Percentiles rank a stretch among this genome's conserved stretches.
These are phyloP conservation scores for Anisogramma anomala DNA, from an alignment of 2,329 filamentous ascomycete genomes.

Conservation along the genomic window DNA sequence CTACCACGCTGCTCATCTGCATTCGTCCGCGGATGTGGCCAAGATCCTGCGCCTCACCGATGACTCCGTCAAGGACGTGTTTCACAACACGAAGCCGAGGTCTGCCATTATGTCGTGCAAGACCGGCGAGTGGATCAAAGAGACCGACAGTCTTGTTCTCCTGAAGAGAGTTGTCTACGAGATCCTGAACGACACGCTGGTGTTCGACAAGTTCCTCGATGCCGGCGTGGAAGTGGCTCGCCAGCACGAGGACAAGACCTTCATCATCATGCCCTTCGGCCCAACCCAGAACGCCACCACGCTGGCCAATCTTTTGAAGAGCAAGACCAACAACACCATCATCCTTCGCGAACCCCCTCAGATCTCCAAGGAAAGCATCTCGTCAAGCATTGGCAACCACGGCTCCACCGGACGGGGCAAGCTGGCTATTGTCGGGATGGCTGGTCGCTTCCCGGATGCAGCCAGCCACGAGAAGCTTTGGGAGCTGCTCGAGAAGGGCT, in stretches of 20 bases:
- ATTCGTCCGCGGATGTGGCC: constrained; percentile 32
- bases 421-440: constrained; percentile 76
- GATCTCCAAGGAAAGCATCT: constrained; percentile 24
- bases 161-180: constrained; percentile 33
- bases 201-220: constrained; percentile 36
- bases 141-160: constrained; percentile 30
- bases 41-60: constrained; percentile 34
- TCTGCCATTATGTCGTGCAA: constrained; percentile 40
- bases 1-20: constrained; percentile 45
- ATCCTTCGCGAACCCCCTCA: constrained; percentile 28
- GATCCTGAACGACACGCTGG: constrained; percentile 38
- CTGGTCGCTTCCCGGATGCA: constrained; percentile 64
- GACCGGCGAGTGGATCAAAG: constrained; percentile 31
- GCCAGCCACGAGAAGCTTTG: constrained; percentile 61
- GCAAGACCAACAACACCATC: constrained; percentile 32
- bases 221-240: constrained; percentile 33
- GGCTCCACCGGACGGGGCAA: constrained; percentile 45
- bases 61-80: constrained; percentile 25
- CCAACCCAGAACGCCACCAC: constrained; percentile 38
- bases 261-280: constrained; percentile 38
- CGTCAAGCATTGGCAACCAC: constrained; percentile 33
- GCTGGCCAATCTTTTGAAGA: constrained; percentile 31
- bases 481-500: constrained; percentile 62
- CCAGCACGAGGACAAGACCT: constrained; percentile 27
- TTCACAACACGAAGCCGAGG: constrained; percentile 32